Evolutionary conservation across 2,329 filamentous ascomycete species (phyloP).

Genomic region (Botrytis elliptica): DNA sequence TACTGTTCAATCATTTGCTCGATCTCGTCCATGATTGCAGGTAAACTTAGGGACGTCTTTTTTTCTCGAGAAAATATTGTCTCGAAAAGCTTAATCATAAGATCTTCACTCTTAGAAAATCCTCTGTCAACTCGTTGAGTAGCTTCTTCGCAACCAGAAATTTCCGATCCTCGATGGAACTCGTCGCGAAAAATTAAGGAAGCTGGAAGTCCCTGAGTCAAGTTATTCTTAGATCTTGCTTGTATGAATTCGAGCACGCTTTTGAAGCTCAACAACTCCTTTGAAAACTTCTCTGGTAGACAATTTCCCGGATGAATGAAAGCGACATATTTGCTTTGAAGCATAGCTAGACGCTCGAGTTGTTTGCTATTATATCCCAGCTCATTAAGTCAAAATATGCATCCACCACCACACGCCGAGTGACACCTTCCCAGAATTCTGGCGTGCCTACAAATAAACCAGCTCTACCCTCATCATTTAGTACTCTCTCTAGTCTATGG

Average conservation of each 20-base stretch:
- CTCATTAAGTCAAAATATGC: background rate
- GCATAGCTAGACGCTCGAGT: background rate
- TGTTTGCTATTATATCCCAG: background rate
- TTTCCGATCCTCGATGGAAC: background rate
- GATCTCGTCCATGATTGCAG: background rate
- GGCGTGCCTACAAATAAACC: rapidly evolving
- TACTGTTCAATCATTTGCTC: background rate
- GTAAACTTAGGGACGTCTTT: background rate
- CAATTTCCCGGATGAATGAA: background rate
- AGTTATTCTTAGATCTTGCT: background rate
- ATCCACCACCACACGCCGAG: background rate
- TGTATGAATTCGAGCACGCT: background rate
- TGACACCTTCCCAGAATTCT: background rate
- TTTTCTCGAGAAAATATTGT: background rate
- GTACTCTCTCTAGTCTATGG: background rate
- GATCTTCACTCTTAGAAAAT: background rate
- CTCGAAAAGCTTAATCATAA: background rate
- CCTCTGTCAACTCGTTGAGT: background rate
- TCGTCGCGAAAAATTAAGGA: background rate
- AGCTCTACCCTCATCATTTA: background rate
- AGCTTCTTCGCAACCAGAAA: background rate
- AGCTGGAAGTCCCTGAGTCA: background rate
- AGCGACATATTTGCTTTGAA: background rate
- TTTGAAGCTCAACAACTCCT: background rate
- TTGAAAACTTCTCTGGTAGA: background rate